phyloP scores from a whole-genome alignment of 257 asterid genomes.

The Solanum verrucosum region DNA sequence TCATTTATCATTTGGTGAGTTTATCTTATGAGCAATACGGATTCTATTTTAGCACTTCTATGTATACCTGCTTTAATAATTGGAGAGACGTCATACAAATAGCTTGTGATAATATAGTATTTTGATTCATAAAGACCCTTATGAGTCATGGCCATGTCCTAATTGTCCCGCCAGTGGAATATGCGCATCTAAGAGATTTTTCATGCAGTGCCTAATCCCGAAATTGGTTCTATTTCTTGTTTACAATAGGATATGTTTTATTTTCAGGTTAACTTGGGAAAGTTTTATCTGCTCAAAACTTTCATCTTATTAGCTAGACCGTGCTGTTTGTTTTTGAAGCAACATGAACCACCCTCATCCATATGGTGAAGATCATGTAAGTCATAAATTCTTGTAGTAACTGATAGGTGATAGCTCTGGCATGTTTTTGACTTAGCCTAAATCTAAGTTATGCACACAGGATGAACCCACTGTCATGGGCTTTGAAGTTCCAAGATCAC shows the following conservation, averaged over 20 bases:
- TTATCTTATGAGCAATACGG: not conserved
- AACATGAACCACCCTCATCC: conserved; percentile 43
- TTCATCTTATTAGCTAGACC: not conserved
- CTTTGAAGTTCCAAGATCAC: conserved; percentile 74
- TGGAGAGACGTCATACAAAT: not conserved
- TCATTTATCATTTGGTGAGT: not conserved
- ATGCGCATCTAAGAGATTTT: not conserved
- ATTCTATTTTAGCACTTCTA: not conserved
- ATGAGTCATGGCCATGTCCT: not conserved
- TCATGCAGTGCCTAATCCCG: not conserved
- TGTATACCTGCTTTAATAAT: not conserved
- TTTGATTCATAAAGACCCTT: not conserved
- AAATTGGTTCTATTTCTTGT: not conserved
- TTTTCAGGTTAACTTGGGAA: not conserved
- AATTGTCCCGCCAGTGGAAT: not conserved
- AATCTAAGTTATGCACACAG: conserved; percentile 24
- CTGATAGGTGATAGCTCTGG: not conserved
- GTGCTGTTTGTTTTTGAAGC: not conserved
- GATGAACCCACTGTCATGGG: conserved; percentile 71
- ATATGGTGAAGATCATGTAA: conserved; percentile 52
- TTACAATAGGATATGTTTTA: not conserved
- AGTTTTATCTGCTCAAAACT: not conserved
- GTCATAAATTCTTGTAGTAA: conserved; percentile 5
- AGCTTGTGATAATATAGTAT: not conserved
- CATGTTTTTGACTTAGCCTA: not conserved